A percentile compares a stretch with the other conserved stretches of the same genome.
phyloP scores from a whole-genome alignment of 257 asterid genomes.

The Echium plantagineum region DNA sequence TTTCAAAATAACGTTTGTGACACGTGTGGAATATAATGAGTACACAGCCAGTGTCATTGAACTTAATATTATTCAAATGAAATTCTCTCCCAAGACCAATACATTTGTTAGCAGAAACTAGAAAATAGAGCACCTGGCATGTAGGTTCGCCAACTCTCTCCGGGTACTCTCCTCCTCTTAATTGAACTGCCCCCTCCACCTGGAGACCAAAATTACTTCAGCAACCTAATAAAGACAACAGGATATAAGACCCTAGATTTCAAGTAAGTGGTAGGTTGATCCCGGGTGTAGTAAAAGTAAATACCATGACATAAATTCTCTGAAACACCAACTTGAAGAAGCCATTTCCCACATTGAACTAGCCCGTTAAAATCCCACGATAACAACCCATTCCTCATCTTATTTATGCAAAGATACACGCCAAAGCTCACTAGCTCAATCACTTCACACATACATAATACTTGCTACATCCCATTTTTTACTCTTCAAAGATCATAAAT shows the following conservation, averaged over 20 bases:
- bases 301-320: neutral
- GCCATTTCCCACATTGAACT: neutral
- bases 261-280: neutral
- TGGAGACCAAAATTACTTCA: constrained; percentile 9
- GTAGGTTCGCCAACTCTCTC: constrained; percentile 75
- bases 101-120: neutral
- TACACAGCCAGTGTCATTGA: neutral
- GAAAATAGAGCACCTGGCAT: constrained; percentile 51
- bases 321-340: neutral
- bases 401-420: neutral
- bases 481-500: too few relatives aligned
- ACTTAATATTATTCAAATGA: neutral
- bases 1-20: neutral
- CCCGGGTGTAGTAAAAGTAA: too few relatives aligned
- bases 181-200: constrained; percentile 27
- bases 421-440: neutral
- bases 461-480: too few relatives aligned
- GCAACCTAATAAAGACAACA: neutral
- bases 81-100: neutral
- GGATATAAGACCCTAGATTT: neutral
- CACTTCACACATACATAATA: neutral
- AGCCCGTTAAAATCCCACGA: neutral
- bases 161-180: constrained; percentile 55
- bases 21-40: neutral
- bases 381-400: neutral